Evolutionary conservation across 192 early-diverging fungal genomes (phyloP).

Genomic region (Coemansia erecta): DNA sequence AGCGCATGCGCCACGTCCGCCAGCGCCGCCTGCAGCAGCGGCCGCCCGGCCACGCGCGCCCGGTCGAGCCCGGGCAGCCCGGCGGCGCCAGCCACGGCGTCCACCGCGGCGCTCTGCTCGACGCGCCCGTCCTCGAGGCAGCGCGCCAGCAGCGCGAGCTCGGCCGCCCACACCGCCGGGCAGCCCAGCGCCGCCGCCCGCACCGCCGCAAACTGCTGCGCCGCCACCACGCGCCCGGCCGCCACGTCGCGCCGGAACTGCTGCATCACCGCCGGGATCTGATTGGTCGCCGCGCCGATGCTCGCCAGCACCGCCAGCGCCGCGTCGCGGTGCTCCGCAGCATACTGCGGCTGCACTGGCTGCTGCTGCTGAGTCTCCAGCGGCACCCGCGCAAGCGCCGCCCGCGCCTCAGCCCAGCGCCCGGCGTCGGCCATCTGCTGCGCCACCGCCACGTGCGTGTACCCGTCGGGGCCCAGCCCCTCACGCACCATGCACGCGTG

Average conservation of each 20-base stretch:
- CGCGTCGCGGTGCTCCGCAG: too few species aligned
- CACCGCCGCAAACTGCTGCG: slow-evolving; percentile 19
- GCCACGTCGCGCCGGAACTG: slow-evolving; percentile 17
- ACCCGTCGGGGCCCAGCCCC: slow-evolving; percentile 9
- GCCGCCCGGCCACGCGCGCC: slow-evolving; percentile 6
- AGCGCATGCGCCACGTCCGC: neutral
- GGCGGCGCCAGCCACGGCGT: slow-evolving; percentile 35
- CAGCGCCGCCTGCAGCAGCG: slow-evolving; percentile 18
- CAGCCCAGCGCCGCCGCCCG: slow-evolving; percentile 18
- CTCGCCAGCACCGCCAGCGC: slow-evolving; percentile 10
- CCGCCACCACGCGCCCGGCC: slow-evolving; percentile 6
- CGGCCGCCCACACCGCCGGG: slow-evolving; percentile 19
- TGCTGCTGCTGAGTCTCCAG: too few species aligned
- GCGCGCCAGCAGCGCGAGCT: slow-evolving; percentile 32
- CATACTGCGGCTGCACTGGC: too few species aligned
- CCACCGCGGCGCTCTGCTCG: slow-evolving; percentile 25
- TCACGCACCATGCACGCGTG: slow-evolving; percentile 20
- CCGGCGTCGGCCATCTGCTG: slow-evolving; percentile 24
- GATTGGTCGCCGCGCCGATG: slow-evolving; percentile 20
- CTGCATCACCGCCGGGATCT: slow-evolving; percentile 11
- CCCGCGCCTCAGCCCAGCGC: slow-evolving; percentile 33
- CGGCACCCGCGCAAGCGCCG: slow-evolving; percentile 20
- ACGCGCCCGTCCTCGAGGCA: slow-evolving; percentile 29
- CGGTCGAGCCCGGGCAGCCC: slow-evolving; percentile 28
- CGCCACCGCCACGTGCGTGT: slow-evolving; percentile 23